These are phyloP conservation scores for Cerrena zonata DNA, from an alignment of 1,284 basidiomycete species.

Conservation along the genomic window DNA sequence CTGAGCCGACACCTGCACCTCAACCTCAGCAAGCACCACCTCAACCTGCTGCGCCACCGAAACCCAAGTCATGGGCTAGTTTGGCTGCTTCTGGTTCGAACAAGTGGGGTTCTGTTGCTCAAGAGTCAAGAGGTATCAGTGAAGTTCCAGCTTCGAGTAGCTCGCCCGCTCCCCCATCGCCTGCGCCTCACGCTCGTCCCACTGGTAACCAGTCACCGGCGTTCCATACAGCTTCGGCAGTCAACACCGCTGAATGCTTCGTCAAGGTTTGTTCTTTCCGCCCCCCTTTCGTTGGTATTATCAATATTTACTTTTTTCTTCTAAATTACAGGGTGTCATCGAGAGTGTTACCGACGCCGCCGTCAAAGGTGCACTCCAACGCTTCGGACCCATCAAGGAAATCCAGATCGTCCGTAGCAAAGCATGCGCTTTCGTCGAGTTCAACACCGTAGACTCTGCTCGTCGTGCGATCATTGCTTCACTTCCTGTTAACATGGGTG, in stretches of 20 bases:
- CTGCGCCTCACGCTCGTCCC: slow-evolving; percentile 35
- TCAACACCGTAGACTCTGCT: slow-evolving; percentile 72
- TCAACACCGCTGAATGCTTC: slow-evolving; percentile 75
- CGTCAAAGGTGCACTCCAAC: slow-evolving; percentile 55
- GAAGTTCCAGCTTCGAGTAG: slow-evolving; percentile 48
- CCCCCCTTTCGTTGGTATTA: slow-evolving; percentile 5
- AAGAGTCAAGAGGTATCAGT: slow-evolving; percentile 65
- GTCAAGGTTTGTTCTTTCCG: slow-evolving; percentile 62
- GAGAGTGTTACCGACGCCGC: slow-evolving; percentile 64
- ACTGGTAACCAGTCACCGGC: slow-evolving; percentile 32
- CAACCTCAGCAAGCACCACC: slow-evolving; percentile 30
- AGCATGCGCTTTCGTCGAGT: slow-evolving; percentile 94
- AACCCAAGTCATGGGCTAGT: slow-evolving; percentile 83
- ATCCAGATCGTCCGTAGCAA: slow-evolving; percentile 83
- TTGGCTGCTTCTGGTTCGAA: slow-evolving; percentile 76
- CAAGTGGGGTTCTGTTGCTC: slow-evolving; percentile 76
- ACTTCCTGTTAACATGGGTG: slow-evolving; percentile 61
- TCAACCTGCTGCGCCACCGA: slow-evolving; percentile 43
- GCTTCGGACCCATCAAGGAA: slow-evolving; percentile 85
- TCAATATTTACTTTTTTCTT: slow-evolving; percentile 4
- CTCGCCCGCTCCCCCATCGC: slow-evolving; percentile 43
- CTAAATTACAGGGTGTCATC: slow-evolving; percentile 52
- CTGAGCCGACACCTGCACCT: slow-evolving; percentile 30
- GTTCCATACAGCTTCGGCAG: slow-evolving; percentile 50
- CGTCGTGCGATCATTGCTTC: slow-evolving; percentile 78